Conservation (phyloP, 495 filamentous ascomycete species). For the Glarea lozoyensis region DNA sequence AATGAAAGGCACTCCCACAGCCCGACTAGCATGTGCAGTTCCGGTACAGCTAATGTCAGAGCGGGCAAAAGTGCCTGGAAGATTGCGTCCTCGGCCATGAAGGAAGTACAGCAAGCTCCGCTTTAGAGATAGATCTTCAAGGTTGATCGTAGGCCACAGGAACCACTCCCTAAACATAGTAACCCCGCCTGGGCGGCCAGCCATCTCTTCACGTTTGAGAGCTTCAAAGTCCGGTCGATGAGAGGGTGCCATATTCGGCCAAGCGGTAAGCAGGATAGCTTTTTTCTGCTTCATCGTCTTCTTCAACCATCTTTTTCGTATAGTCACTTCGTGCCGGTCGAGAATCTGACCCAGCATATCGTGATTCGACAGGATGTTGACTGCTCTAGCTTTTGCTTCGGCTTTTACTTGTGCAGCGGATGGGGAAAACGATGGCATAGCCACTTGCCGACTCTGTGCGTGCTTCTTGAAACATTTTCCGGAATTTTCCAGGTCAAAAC, state of each 20-base stretch:
- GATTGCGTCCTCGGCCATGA: neutral
- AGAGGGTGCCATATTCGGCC: constrained; percentile 24
- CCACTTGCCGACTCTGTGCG: too few species aligned
- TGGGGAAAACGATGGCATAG: too few species aligned
- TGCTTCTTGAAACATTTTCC: too few species aligned
- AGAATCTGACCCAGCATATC: constrained; percentile 22
- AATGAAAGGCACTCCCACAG: neutral
- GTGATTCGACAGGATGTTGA: constrained; percentile 22
- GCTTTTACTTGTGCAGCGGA: too few species aligned
- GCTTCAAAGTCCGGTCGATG: constrained; percentile 45
- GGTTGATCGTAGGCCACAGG: neutral
- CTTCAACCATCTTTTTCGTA: constrained; percentile 38
- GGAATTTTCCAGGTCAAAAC: too few species aligned
- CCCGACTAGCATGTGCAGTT: neutral
- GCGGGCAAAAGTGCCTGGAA: neutral
- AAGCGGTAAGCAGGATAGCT: constrained; percentile 25
- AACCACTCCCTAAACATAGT: too few species aligned
- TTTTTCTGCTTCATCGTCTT: constrained; percentile 28
- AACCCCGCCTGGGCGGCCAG: constrained; percentile 3
- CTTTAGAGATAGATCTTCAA: neutral
- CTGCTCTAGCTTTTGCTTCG: too few species aligned
- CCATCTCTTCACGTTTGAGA: constrained; percentile 21
- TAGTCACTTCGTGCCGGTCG: constrained; percentile 29
- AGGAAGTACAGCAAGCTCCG: neutral
- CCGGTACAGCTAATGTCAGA: neutral